Evolutionary conservation across 169 alveolate genomes (phyloP), one percentile per base, ranked within the genome.

Genomic region (Cyclospora cayetanensis): DNA sequence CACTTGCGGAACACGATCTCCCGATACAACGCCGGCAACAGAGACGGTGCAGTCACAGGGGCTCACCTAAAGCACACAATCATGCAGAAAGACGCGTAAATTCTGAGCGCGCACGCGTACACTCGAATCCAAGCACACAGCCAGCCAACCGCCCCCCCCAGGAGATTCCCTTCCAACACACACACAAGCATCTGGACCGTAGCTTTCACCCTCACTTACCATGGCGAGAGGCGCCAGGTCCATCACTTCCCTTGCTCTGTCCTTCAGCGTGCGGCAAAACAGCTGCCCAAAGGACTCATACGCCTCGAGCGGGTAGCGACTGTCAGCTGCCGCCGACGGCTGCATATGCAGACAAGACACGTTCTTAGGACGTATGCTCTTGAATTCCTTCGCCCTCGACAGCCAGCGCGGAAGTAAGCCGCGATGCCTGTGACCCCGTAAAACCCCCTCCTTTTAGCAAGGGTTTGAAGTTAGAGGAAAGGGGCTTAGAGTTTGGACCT

Each of bases 41-140:
- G 63, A 52, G 37, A 92, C 86, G 52, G 72, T 77, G 70, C 93
- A 87, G 46, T 91, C 94, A 5, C 90, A 66, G 43, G 94, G 94
- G 77, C 94, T 82, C 42, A 79, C 92, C 94, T 91, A 68, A n/a
- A n/a, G n/a, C n/a, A n/a, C n/a, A n/a, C n/a, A n/a, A n/a, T n/a
- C n/a, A n/a, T n/a, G n/a, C 27, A 84, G 31, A 37, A 31, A 18
- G 1, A 65, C 2, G 34, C 60, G 43, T 55, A 27, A 37, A 84
- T 41, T 43, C 60, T 27, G 55, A 31, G 29, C 79, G 35, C 80
- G n/a, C n/a, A n/a, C n/a, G n/a, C n/a, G n/a, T n/a, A n/a, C n/a
- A n/a, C n/a, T n/a, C n/a, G n/a, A n/a, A 1, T 53, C 2, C 68
- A 22, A n/a, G 4, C 18, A 9, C 68, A n/a, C 25, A 4, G 34